phyloP scores from a whole-genome alignment of 2,329 filamentous ascomycete genomes.

The Clathrospora elynae region DNA sequence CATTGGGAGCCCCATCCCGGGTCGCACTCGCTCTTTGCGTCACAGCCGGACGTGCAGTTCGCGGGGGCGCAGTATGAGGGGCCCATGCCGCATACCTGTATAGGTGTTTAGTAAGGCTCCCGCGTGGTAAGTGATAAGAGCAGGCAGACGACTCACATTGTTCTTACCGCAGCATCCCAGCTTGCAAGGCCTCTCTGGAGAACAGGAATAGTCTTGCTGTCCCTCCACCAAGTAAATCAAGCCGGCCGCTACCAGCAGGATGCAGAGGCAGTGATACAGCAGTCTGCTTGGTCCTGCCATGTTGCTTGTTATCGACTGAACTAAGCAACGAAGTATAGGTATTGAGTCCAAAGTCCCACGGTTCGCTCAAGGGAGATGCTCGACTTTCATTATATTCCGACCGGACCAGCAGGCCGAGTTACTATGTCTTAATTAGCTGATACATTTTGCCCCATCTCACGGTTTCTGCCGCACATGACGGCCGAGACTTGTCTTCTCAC shows the following conservation, averaged over 20 bases:
- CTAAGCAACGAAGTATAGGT: neutral
- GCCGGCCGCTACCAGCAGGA: too few relatives aligned
- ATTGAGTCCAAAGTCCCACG: neutral
- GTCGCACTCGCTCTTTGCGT: neutral
- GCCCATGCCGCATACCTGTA: neutral
- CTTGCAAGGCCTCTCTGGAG: neutral
- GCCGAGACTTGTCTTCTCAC: too few relatives aligned
- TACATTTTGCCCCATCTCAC: too few relatives aligned
- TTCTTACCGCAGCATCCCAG: neutral
- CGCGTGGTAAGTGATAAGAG: neutral
- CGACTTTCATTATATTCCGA: too few relatives aligned
- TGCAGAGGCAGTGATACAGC: neutral
- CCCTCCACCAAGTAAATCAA: neutral
- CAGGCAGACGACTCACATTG: neutral
- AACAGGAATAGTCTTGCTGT: neutral
- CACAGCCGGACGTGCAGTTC: neutral
- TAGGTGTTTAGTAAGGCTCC: too few relatives aligned
- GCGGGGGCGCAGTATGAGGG: neutral
- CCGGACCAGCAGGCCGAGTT: too few relatives aligned
- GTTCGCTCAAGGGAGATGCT: too few relatives aligned
- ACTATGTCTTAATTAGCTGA: too few relatives aligned
- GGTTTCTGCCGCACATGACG: too few relatives aligned
- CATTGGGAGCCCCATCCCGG: neutral
- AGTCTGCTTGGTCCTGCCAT: neutral
- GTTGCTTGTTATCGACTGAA: neutral